Base-by-base conservation (phyloP, 257 asterid genomes). In the Verbena officinalis region DNA sequence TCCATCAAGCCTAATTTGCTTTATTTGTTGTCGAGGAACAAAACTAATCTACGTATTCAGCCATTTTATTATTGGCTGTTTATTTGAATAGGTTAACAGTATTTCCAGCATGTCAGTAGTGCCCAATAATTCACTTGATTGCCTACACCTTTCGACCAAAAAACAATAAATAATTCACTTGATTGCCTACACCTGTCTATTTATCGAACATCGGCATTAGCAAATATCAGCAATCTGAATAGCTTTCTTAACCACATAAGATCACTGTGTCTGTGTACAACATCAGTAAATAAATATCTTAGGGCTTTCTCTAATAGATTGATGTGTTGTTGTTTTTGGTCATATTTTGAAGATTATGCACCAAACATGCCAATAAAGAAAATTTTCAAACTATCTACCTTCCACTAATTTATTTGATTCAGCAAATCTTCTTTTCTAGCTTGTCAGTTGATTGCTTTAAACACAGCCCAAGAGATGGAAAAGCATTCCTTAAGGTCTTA, bases 311-410 rank as follows among this genome's bases (percentile, higher is more conserved):
- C 42, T 42, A 17, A n/a, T 21, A 31, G 20, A 17, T 16, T 3
- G 64, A 22, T 44, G 34, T 45, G 22, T 65, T 44, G 12, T 22
- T 65, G 14, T 22, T 70, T 39, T 31, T 16, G 24, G 34, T 55
- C 62, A 27, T 13, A 46, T 49, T 59, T 74, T 57, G 64, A 52
- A 23, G 33, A 46, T 34, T 27, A 31, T 60, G 15, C 53, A 48
- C 39, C 31, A 36, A 49, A 45, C 15, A 55, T 15, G 27, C 56
- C 39, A 23, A 48, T 55, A 13, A 9, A 39, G 24, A 19, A 30
- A 16, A 23, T 53, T 19, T 9, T 66, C 30, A n/a, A n/a, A 23
- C 6, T 59, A 50, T 38, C 55, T 49, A 44, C n/a, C 50, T 50
- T 24, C 24, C 31, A 15, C 56, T 50, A 14, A 56, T 49, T 56